Base-by-base conservation (phyloP, 495 filamentous ascomycete genomes). In the Penicillium silybi region DNA sequence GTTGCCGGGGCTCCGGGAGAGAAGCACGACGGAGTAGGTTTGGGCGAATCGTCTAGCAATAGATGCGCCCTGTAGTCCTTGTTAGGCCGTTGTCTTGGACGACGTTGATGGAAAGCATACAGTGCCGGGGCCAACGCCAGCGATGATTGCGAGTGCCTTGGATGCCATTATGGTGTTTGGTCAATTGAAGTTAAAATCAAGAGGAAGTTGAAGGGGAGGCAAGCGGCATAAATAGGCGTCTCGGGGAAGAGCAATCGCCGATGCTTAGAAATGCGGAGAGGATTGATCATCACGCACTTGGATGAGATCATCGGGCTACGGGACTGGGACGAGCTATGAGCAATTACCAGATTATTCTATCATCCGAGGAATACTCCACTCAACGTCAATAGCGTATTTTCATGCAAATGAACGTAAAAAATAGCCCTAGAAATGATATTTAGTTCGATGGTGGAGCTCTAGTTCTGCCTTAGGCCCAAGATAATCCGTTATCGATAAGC, bases 91-190 rank as follows among this genome's bases (percentile, higher is more conserved):
- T 44, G 6, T 38, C 41, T 44, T 23, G 20, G 46, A n/a, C 16
- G 44, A 23, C 15, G 11, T 34, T 17, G 20, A 18, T 18, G 15
- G 51, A 27, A 53, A 50, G 38, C 52, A 68, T 74, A 76, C 85
- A 63, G 86, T 90, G 50, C 88, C 88, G 32, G 83, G 74, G 18
- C 88, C 88, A 32, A 87, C 86, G 41, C 88, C 87, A 46, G 86
- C 88, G 56, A 92, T 78, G 52, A 90, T 75, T 46, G 86, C 86
- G 65, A 86, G 79, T 48, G 72, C 59, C 57, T 73, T 75, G 19
- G 66, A 53, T 52, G 68, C 59, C 72, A 75, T 54, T 49, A 3
- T 54, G 9, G 11, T 20, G 27, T 42, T 2, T 20, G 8, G 5
- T 50, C 11, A 16, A 34, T 6, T 20, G 0, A 4, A 16, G 17